Conservation (phyloP, 1,284 basidiomycete genomes). For the Sparassis latifolia region DNA sequence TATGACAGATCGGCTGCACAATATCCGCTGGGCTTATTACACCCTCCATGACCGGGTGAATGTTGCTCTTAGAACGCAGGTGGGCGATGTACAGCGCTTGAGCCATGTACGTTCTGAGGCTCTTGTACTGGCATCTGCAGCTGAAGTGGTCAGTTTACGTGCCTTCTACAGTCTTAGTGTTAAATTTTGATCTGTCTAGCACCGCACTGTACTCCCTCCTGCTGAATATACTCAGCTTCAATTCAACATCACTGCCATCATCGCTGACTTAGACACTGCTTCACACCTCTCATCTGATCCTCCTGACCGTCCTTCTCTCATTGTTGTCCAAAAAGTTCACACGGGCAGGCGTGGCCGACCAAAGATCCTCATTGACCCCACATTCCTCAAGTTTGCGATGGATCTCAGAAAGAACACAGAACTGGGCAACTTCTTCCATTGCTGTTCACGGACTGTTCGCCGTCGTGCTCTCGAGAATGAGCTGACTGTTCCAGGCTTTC, state of each 20-base stretch:
- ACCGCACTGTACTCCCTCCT: conserved; percentile 11
- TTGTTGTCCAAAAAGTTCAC: conserved; percentile 6
- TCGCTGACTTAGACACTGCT: conserved; percentile 16
- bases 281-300: conserved; percentile 16
- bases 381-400: conserved; percentile 20
- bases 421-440: conserved; percentile 17
- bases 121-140: not conserved
- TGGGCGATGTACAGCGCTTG: not conserved
- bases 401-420: conserved; percentile 20
- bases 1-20: not conserved
- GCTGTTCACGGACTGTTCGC: conserved; percentile 22
- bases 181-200: conserved; percentile 5
- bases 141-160: conserved; percentile 9
- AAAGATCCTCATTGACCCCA: conserved; percentile 22
- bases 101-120: not conserved
- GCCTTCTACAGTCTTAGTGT: not conserved
- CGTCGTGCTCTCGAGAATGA: conserved; percentile 25
- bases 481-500: conserved; percentile 22
- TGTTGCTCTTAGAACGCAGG: not conserved
- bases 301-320: conserved; percentile 9
- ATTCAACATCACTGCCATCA: conserved; percentile 15
- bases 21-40: conserved; percentile 2
- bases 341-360: conserved; percentile 23
- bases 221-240: conserved; percentile 15
- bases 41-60: not conserved